Evolutionary conservation across 192 early-diverging fungal genomes (phyloP).

Genomic region (Backusella tuberculispora): DNA sequence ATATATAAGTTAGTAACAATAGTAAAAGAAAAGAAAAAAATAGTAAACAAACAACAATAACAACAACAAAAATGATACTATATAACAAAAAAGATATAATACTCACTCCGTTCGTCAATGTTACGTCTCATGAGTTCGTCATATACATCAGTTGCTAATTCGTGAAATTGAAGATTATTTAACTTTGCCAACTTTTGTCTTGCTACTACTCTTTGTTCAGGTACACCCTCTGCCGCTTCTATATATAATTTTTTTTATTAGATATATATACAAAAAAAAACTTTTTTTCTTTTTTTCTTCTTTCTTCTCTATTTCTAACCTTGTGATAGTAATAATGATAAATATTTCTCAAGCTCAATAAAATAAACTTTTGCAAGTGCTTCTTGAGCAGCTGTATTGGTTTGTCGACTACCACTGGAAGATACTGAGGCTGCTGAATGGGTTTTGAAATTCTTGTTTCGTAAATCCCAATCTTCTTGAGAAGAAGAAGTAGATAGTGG

Average conservation of each 20-base stretch:
- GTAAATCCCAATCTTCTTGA: slow-evolving; percentile 14
- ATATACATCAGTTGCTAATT: slow-evolving; percentile 94
- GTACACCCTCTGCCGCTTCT: slow-evolving; percentile 40
- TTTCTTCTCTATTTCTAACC: slow-evolving; percentile 34
- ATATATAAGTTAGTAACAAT: slow-evolving; percentile 24
- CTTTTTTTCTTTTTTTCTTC: background rate
- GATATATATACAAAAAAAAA: slow-evolving; percentile 7
- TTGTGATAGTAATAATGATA: slow-evolving; percentile 34
- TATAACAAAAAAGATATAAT: background rate
- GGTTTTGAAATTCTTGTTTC: background rate
- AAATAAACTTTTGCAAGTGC: slow-evolving; percentile 25
- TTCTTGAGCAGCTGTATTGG: slow-evolving; percentile 11
- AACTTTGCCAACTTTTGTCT: slow-evolving; percentile 81
- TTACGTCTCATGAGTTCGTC: slow-evolving; percentile 86
- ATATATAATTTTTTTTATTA: background rate
- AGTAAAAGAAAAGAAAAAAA: too few relatives aligned
- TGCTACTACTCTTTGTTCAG: slow-evolving; percentile 49
- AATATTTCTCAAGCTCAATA: slow-evolving; percentile 36
- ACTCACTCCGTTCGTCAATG: slow-evolving; percentile 47
- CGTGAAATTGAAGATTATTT: slow-evolving; percentile 85
- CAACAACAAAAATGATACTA: background rate
- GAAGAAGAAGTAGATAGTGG: background rate
- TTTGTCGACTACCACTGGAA: slow-evolving; percentile 16
- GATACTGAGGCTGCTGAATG: background rate
- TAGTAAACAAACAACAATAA: slow-evolving; percentile 20